Evolutionary conservation across 2,329 filamentous ascomycete species (phyloP).

Genomic region (Rhexocercosporidium sp.): DNA sequence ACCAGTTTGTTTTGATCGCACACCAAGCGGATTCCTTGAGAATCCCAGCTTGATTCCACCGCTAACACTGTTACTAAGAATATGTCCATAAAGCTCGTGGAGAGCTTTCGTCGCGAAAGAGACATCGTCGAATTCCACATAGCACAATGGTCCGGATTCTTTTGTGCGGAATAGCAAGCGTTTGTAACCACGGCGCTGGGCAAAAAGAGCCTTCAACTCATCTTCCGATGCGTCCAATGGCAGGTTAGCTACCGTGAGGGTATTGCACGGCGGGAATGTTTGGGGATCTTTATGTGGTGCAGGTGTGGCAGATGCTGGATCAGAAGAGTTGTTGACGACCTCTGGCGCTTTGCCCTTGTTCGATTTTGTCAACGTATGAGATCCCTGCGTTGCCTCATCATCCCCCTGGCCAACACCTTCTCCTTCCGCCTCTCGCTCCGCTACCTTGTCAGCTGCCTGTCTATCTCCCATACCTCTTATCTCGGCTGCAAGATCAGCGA

Average conservation of each 20-base stretch:
- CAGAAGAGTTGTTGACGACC: background rate
- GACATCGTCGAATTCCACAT: conserved; percentile 96
- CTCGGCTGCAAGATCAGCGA: background rate
- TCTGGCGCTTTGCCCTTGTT: background rate
- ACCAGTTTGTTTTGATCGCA: conserved; percentile 65
- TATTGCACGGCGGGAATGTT: conserved; percentile 87
- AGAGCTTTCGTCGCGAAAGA: conserved; percentile 90
- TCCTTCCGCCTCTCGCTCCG: no score
- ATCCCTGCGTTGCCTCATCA: no score
- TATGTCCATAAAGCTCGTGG: conserved; percentile 85
- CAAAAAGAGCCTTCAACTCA: conserved; percentile 91
- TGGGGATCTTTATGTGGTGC: no score
- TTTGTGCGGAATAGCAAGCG: conserved; percentile 94
- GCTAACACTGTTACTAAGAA: conserved; percentile 88
- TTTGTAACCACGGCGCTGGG: conserved; percentile 92
- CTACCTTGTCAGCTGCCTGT: no score
- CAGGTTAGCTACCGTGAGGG: conserved; percentile 97
- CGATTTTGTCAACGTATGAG: no score
- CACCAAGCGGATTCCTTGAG: conserved; percentile 94
- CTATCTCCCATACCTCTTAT: background rate
- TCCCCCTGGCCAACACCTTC: no score
- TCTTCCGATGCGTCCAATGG: conserved; percentile 93
- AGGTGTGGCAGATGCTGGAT: background rate
- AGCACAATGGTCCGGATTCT: conserved; percentile 96
- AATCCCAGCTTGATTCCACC: conserved; percentile 95